A percentile compares a stretch with the other conserved stretches of the same genome.
These are phyloP conservation scores for Venturia asperata DNA, from an alignment of 2,329 filamentous ascomycete genomes.

Conservation along the genomic window DNA sequence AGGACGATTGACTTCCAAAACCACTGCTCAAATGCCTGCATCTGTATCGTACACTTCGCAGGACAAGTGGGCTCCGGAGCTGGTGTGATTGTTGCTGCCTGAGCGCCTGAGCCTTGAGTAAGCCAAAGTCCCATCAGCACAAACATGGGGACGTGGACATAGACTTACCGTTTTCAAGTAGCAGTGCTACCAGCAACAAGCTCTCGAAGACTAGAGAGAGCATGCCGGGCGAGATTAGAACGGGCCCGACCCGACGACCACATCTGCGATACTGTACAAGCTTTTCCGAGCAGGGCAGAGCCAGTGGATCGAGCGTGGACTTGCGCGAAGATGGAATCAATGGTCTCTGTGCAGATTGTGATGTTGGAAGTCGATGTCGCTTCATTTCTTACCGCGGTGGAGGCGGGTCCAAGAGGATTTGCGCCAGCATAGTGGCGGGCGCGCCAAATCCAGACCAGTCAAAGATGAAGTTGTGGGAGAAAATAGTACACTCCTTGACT, in stretches of 20 bases:
- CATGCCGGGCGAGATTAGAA: not conserved
- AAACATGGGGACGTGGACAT: not conserved
- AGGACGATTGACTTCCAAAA: conserved; percentile 4
- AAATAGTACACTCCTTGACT: too few relatives aligned
- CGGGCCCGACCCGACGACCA: too few relatives aligned
- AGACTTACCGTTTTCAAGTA: not conserved
- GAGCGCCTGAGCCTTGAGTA: not conserved
- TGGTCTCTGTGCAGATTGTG: not conserved
- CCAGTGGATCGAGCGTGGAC: not conserved
- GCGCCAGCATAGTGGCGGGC: not conserved
- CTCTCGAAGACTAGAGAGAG: not conserved
- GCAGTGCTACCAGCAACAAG: not conserved
- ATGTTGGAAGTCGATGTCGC: not conserved
- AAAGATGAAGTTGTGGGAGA: too few relatives aligned
- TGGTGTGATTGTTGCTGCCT: not conserved
- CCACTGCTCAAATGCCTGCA: conserved; percentile 3
- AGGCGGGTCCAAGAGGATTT: not conserved
- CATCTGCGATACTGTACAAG: not conserved
- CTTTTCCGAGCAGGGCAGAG: not conserved
- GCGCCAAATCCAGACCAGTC: not conserved
- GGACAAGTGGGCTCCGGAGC: conserved; percentile 2
- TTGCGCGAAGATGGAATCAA: not conserved
- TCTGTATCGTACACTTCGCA: not conserved
- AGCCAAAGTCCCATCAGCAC: not conserved
- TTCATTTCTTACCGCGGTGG: not conserved